Conservation (phyloP, 345 rosid genomes). For the Melaleuca alternifolia region DNA sequence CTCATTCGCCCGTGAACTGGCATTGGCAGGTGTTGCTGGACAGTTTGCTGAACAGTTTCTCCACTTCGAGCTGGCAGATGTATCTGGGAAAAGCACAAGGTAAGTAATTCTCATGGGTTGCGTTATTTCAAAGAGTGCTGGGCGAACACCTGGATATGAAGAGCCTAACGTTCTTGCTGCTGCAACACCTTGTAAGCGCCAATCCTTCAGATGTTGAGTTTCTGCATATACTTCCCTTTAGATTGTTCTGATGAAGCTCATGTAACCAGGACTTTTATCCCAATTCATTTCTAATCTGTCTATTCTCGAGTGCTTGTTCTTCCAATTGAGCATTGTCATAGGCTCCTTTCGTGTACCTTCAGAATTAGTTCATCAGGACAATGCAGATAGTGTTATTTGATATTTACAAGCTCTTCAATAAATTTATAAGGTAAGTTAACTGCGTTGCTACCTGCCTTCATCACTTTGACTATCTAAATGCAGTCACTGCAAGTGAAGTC, state of each 20-base stretch:
- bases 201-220: not conserved
- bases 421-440: not conserved
- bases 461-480: not conserved
- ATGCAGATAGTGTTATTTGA: not conserved
- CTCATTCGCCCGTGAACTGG: not conserved
- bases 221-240: not conserved
- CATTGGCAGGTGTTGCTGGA: not conserved
- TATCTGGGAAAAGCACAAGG: not conserved
- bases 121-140: constrained; percentile 19
- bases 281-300: not conserved
- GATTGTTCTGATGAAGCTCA: not conserved
- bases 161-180: constrained; percentile 57
- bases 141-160: constrained; percentile 38
- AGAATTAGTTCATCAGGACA: not conserved
- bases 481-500: constrained; percentile 77
- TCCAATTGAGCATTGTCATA: not conserved
- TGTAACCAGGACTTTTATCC: not conserved
- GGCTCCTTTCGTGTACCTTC: not conserved
- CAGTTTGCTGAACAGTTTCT: not conserved
- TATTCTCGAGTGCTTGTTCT: not conserved
- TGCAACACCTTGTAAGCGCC: constrained; percentile 58
- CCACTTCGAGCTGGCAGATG: not conserved
- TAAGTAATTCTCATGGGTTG: constrained; percentile 31
- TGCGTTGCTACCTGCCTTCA: not conserved
- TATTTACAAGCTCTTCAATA: not conserved